Base-by-base conservation (phyloP, 192 early-diverging fungal species). In the Coemansia sp. region DNA sequence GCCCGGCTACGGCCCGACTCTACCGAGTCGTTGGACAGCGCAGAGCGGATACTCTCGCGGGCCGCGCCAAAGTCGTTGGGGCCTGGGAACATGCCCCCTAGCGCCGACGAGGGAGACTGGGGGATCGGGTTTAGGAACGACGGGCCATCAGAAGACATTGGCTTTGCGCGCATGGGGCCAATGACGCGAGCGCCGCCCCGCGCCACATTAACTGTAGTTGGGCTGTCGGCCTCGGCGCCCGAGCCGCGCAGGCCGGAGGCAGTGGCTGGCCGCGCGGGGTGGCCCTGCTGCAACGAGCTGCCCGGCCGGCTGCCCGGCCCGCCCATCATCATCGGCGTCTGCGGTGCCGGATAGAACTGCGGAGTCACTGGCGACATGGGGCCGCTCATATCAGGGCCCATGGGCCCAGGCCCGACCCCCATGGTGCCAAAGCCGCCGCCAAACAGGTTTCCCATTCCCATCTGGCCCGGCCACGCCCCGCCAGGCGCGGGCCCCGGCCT, bases 151-250 rank as follows among this genome's bases (percentile, higher is more conserved):
- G 36, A 16, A 5, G 56, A 16, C 18, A 52, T 33, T 20, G 31
- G 29, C 53, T 59, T 70, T 30, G 56, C 53, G 12, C 68, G 68
- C 61, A 64, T 60, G 0, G 68, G 68, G 14, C 68, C 68, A 22
- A 72, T 72, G 17, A 72, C 68, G 23, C 68, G 61, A 14, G 68
- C 68, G 13, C 68, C 68, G 36, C 68, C 68, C 20, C 68, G 68
- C 19, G 61, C 62, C 20, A 72, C 68, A 22, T 72, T 72, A 38
- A 72, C 61, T 6, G 64, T 46, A 33, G 60, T 40, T 2, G 60
- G 68, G 36, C 22, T 51, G 18, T 64, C 60, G 23, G 47, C 25
- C 17, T 64, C 61, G 21, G 52, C 39, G 9, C 19, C 40, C 3
- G 47, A 38, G 29, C 35, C 40, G 16, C 56, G 61, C 38, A 64